Evolutionary conservation across 2,329 filamentous ascomycete species (phyloP), one percentile per base, ranked within the genome.

Genomic region (Aspergillus sp.): DNA sequence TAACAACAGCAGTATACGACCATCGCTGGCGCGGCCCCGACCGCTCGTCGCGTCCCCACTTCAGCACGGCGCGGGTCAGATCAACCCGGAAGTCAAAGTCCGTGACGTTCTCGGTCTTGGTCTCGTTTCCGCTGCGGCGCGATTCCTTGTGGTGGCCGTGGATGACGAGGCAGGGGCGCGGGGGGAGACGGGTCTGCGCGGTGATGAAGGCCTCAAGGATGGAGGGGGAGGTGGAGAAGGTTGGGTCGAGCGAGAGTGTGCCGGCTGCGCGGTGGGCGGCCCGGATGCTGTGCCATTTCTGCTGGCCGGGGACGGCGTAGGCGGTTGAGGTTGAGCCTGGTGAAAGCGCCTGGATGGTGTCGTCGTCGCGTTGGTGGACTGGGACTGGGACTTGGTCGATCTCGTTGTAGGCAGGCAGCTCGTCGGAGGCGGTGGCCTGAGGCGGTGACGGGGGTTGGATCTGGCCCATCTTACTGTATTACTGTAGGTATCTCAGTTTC

Each of bases 101-200:
- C 6, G 62, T 60, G 12, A 73, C 63, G 1, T 61, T 64, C 35
- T 69, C 62, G 4, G 55, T 66, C n/a, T 68, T 63, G 19, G 66
- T 64, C 49, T 58, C 52, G 31, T 64, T 59, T 11, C 55, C 51
- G 27, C 52, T 45, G 11, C 54, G 52, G 4, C 50, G 52, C 3
- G 73, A 78, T 68, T 83, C 75, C 12, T 65, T 73, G 69, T 87
- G 85, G 4, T 79, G 79, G 52, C 86, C 86, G 33, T 76, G 73
- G 43, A 88, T 70, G 48, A 76, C 77, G 8, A 87, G 76, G 52
- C 75, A 79, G 0, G 81, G 80, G n/a, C 82, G 78, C 0, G 84
- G 84, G 4, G 85, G 84, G 9, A 76, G 48, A 17, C 51, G 48
- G 15, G 68, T 27, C 65, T 65, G 25, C 64, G 64, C 60, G 17